Conservation (phyloP, 1,284 basidiomycete genomes). For the Athelia psychrophila region DNA sequence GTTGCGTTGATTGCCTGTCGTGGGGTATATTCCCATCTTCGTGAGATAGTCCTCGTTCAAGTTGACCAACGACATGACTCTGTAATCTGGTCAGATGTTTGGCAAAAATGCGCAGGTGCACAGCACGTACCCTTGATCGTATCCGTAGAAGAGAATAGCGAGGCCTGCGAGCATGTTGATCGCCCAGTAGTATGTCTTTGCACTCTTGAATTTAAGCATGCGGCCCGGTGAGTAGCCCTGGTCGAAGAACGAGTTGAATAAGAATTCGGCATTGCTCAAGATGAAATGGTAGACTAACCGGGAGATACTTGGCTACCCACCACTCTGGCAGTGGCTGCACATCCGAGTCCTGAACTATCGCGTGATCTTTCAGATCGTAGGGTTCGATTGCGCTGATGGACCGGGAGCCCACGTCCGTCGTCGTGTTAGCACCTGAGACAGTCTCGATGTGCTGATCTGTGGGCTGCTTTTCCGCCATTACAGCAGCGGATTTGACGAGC, state of each 20-base stretch:
- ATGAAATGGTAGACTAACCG: not conserved
- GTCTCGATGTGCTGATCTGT: too few relatives aligned
- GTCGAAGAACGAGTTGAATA: too few relatives aligned
- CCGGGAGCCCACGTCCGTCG: too few relatives aligned
- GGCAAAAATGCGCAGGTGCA: not conserved
- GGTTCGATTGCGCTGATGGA: too few relatives aligned
- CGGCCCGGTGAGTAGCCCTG: conserved; percentile 3
- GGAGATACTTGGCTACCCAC: conserved; percentile 4
- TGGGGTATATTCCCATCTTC: conserved; percentile 8
- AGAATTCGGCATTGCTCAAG: not conserved
- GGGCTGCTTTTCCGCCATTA: too few relatives aligned
- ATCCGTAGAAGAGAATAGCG: conserved; percentile 7
- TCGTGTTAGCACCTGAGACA: too few relatives aligned
- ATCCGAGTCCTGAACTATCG: not conserved
- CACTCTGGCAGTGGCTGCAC: conserved; percentile 2
- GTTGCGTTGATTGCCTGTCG: conserved; percentile 6
- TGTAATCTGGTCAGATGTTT: not conserved
- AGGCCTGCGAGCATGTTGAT: conserved; percentile 8
- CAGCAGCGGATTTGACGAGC: too few relatives aligned
- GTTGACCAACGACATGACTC: conserved; percentile 11
- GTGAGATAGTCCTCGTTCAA: conserved; percentile 8
- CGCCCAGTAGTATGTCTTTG: conserved; percentile 8
- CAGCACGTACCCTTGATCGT: conserved; percentile 4
- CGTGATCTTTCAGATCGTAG: too few relatives aligned
- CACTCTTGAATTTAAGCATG: conserved; percentile 8